Evolutionary conservation across 495 filamentous ascomycete species (phyloP).

Genomic region (Xylaria telfairii): DNA sequence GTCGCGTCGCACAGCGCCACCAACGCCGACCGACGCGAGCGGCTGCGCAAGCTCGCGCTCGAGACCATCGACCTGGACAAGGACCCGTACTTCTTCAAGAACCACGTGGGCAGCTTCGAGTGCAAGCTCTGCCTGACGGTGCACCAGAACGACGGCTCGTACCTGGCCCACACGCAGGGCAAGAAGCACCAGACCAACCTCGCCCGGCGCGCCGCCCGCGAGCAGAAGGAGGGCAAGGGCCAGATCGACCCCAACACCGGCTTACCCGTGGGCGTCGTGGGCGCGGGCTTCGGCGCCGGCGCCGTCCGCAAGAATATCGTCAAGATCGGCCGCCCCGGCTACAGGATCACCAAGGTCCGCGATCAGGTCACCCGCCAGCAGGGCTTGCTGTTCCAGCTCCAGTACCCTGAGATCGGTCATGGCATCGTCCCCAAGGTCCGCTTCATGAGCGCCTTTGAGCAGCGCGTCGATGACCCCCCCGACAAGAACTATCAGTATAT

Average conservation of each 20-base stretch:
- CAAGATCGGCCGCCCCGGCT: slow-evolving; percentile 96
- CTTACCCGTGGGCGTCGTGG: slow-evolving; percentile 73
- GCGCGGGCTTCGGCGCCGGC: slow-evolving; percentile 66
- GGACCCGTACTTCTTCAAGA: slow-evolving; percentile 99
- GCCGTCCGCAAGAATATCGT: slow-evolving; percentile 83
- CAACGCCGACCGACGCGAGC: slow-evolving; percentile 96
- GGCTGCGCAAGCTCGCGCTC: slow-evolving; percentile 95
- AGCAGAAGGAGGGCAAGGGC: slow-evolving; percentile 83
- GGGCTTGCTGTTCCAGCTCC: slow-evolving; percentile 91
- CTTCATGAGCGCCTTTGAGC: slow-evolving; percentile 97
- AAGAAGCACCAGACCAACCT: slow-evolving; percentile 99
- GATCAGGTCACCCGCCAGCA: slow-evolving; percentile 90
- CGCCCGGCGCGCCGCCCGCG: slow-evolving; percentile 90
- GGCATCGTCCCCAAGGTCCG: slow-evolving; percentile 81
- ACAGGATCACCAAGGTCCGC: slow-evolving; percentile 95
- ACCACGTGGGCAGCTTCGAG: slow-evolving; percentile 98
- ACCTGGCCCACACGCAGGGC: slow-evolving; percentile 98
- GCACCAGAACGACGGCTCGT: slow-evolving; percentile 99
- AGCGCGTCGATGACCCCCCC: slow-evolving; percentile 93
- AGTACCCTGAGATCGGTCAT: slow-evolving; percentile 88
- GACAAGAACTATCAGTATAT: slow-evolving; percentile 95
- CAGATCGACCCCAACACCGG: slow-evolving; percentile 79
- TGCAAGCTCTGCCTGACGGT: slow-evolving; percentile 97
- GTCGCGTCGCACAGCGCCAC: slow-evolving; percentile 91
- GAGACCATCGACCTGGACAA: slow-evolving; percentile 99